Conservation (phyloP, 2,329 filamentous ascomycete species). For the Aspergillus intermedius region DNA sequence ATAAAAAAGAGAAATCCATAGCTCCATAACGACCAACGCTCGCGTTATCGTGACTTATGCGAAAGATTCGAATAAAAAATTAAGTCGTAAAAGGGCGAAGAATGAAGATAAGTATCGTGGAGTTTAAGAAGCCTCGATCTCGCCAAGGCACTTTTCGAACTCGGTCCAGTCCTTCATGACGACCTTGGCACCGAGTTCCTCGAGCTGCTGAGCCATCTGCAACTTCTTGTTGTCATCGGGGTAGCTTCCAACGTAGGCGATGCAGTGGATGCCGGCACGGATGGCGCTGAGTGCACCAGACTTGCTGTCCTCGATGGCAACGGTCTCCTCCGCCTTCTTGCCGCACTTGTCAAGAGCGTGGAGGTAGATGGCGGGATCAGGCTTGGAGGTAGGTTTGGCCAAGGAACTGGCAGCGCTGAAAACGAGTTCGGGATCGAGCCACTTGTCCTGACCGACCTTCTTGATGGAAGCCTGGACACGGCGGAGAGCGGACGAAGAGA, state of each 20-base stretch:
- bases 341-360: constrained; percentile 68
- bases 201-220: constrained; percentile 59
- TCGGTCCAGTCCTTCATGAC: constrained; percentile 51
- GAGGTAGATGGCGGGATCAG: constrained; percentile 82
- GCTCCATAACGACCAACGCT: constrained; percentile 22
- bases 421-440: constrained; percentile 67
- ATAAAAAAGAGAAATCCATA: constrained; percentile 4
- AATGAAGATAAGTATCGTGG: constrained; percentile 9
- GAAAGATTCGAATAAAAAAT: not conserved
- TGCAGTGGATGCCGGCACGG: constrained; percentile 69
- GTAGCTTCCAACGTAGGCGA: constrained; percentile 83
- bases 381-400: constrained; percentile 76
- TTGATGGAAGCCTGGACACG: constrained; percentile 71
- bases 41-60: constrained; percentile 29
- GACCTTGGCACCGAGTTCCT: constrained; percentile 55
- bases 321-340: constrained; percentile 62
- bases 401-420: constrained; percentile 79
- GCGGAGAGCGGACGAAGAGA: constrained; percentile 71
- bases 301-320: constrained; percentile 85
- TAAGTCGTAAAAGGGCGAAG: not conserved
- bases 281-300: constrained; percentile 72
- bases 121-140: constrained; percentile 32
- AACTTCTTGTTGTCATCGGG: constrained; percentile 51
- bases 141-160: constrained; percentile 37
- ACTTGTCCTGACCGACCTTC: constrained; percentile 72